phyloP scores from a whole-genome alignment of 148 eudicot genomes.

The Rhododendron williamsianum region DNA sequence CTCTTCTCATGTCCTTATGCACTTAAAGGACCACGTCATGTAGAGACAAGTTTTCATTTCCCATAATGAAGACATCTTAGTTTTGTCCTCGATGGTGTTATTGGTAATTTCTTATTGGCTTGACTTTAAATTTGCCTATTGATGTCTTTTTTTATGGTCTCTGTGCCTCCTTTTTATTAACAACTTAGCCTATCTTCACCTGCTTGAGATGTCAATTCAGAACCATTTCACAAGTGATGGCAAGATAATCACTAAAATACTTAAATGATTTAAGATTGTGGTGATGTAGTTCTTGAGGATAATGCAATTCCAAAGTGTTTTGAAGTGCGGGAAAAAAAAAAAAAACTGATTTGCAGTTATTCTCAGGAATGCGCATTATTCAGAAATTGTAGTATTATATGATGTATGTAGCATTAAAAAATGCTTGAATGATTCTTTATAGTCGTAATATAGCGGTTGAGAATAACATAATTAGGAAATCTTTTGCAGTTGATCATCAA shows the following conservation, averaged over 20 bases:
- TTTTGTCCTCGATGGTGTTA: neutral
- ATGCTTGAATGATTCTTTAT: neutral
- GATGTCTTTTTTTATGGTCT: neutral
- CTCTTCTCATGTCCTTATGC: neutral
- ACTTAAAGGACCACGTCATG: neutral
- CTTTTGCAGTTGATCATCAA: neutral
- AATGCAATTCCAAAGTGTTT: neutral
- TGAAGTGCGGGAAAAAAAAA: neutral
- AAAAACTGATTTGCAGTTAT: neutral
- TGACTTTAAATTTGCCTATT: neutral
- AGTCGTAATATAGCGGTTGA: neutral
- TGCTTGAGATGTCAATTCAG: neutral
- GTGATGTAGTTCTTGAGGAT: neutral
- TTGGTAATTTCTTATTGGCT: neutral
- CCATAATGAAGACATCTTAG: neutral
- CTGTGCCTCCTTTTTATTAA: neutral
- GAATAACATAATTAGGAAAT: neutral
- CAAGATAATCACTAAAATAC: neutral
- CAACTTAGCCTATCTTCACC: neutral
- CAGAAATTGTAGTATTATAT: neutral
- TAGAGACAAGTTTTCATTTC: neutral
- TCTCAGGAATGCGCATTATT: neutral
- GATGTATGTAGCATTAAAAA: neutral
- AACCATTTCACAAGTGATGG: neutral
- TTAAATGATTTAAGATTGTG: neutral